Conservation (phyloP, 176 grass and related monocot species). For the Bonia amplexicaulis region DNA sequence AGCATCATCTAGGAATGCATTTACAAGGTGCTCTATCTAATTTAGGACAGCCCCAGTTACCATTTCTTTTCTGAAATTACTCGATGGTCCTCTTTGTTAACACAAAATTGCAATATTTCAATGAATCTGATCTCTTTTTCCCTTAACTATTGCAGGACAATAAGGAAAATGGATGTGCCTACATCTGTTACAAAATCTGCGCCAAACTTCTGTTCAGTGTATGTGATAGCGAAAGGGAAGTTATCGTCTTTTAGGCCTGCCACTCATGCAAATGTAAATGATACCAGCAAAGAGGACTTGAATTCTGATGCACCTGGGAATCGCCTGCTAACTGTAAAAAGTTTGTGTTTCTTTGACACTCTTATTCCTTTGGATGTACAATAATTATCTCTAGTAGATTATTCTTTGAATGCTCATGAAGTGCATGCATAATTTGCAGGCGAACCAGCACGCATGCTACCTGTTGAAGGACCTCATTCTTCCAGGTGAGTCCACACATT, state of each 20-base stretch:
- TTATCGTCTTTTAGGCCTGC: constrained; percentile 57
- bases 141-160: constrained; percentile 38
- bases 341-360: constrained; percentile 18
- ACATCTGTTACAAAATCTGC: constrained; percentile 53
- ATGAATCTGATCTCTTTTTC: constrained; percentile 8
- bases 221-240: constrained; percentile 86
- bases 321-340: constrained; percentile 36
- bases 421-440: constrained; percentile 37
- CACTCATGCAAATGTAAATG: constrained; percentile 34
- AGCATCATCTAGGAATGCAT: constrained; percentile 53
- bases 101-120: neutral
- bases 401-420: constrained; percentile 1
- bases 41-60: neutral
- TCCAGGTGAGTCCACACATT: constrained; percentile 23
- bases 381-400: neutral
- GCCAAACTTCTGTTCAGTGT: constrained; percentile 62
- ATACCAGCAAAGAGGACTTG: constrained; percentile 17
- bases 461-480: neutral
- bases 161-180: constrained; percentile 67
- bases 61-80: neutral
- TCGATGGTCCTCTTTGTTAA: neutral
- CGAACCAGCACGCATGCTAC: constrained; percentile 21
- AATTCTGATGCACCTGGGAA: constrained; percentile 23
- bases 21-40: constrained; percentile 45
- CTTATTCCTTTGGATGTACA: neutral